These are phyloP conservation scores for Cryptosporidium viatorum DNA, from an alignment of 169 alveolate species.

Conservation along the genomic window DNA sequence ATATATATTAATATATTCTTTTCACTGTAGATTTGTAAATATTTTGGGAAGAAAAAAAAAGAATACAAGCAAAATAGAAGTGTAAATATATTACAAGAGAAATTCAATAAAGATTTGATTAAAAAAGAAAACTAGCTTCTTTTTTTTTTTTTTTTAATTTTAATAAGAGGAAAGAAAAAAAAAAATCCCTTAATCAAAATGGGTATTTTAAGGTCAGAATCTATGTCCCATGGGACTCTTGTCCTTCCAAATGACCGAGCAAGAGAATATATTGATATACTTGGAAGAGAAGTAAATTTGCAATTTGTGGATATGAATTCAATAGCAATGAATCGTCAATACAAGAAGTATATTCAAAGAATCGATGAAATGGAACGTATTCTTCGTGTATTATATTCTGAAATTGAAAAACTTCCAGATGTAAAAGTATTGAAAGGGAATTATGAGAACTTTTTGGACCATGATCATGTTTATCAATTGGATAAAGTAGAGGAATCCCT, in stretches of 20 bases:
- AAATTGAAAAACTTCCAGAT: slow-evolving; percentile 85
- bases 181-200: not conserved
- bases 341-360: slow-evolving; percentile 90
- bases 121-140: not conserved
- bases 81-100: not conserved
- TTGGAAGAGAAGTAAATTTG: slow-evolving; percentile 87
- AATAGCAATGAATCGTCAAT: slow-evolving; percentile 88
- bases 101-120: not conserved
- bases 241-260: slow-evolving; percentile 93
- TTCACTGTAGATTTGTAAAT: not conserved
- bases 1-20: not conserved
- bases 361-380: slow-evolving; percentile 92
- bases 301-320: slow-evolving; percentile 90
- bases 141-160: too few species aligned
- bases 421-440: slow-evolving; percentile 80
- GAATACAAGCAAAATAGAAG: not conserved
- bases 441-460: slow-evolving; percentile 85
- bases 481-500: slow-evolving; percentile 90
- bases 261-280: slow-evolving; percentile 86
- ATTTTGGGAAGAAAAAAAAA: not conserved
- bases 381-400: slow-evolving; percentile 85
- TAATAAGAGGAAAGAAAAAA: too few species aligned
- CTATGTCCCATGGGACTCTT: slow-evolving; percentile 92
- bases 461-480: slow-evolving; percentile 84
- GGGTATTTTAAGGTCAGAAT: slow-evolving; percentile 84